phyloP scores from a whole-genome alignment of 306 rosid genomes.

The Pterocarpus macrocarpus region DNA sequence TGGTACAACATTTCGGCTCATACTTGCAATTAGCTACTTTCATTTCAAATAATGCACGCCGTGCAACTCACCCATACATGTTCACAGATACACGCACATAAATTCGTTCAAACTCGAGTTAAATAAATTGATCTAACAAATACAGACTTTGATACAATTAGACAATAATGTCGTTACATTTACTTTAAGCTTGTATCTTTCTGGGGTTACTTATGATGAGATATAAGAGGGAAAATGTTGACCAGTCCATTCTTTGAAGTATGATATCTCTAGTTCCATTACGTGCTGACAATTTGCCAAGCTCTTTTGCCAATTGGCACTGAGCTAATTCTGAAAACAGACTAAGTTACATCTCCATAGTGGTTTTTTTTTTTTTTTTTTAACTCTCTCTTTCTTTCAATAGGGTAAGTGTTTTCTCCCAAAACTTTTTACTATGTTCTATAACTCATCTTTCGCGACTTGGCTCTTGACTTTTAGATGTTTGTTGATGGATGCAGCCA shows the following conservation, averaged over 20 bases:
- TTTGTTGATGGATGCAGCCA: constrained; percentile 77
- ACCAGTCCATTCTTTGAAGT: background rate
- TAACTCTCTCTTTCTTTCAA: no score
- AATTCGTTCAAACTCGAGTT: background rate
- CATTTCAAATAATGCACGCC: no score
- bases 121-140: background rate
- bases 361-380: no score
- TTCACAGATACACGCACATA: background rate
- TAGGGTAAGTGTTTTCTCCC: background rate
- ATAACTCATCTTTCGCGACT: constrained; percentile 74
- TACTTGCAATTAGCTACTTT: no score
- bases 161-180: background rate
- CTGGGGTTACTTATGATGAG: background rate
- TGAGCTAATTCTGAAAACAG: constrained; percentile 28
- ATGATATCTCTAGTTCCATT: constrained; percentile 2
- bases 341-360: background rate
- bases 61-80: background rate
- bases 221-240: constrained; percentile 12
- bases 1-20: no score
- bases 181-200: constrained; percentile 9
- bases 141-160: background rate
- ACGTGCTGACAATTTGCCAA: background rate
- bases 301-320: constrained; percentile 25
- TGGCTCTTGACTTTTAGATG: constrained; percentile 64
- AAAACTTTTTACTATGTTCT: constrained; percentile 44